phyloP scores from a whole-genome alignment of 176 grass and related monocot genomes.

The Metroxylon sagu region DNA sequence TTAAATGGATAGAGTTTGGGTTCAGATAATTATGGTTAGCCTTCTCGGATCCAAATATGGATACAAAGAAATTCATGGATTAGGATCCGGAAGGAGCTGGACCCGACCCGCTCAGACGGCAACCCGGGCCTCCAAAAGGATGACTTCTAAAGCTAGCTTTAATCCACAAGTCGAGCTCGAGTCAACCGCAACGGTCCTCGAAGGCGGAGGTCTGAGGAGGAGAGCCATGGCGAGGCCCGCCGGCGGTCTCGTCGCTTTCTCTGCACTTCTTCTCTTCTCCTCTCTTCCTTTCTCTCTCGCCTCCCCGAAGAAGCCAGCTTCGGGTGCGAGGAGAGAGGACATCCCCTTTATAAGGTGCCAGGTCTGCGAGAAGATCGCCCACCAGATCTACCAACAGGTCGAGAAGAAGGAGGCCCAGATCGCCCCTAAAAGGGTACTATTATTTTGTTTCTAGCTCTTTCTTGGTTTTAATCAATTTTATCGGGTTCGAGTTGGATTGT shows the following conservation, averaged over 20 bases:
- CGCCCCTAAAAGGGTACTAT: slow-evolving; percentile 62
- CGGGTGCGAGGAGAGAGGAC: slow-evolving; percentile 78
- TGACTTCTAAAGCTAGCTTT: too few species aligned
- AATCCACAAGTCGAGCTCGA: too few species aligned
- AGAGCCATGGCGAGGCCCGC: slow-evolving; percentile 9
- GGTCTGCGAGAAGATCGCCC: slow-evolving; percentile 86
- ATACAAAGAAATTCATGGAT: too few species aligned
- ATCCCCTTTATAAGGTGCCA: slow-evolving; percentile 89
- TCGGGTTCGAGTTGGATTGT: not conserved
- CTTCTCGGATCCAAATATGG: too few species aligned
- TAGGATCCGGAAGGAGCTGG: too few species aligned
- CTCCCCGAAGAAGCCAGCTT: slow-evolving; percentile 39
- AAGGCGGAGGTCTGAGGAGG: too few species aligned
- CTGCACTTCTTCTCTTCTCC: slow-evolving; percentile 21
- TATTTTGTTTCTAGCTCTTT: not conserved
- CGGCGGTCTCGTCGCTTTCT: slow-evolving; percentile 1
- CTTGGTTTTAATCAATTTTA: not conserved
- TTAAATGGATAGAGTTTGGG: too few species aligned
- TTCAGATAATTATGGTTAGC: too few species aligned
- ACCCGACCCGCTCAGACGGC: too few species aligned
- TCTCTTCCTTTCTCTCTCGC: slow-evolving; percentile 7
- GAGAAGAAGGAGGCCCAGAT: slow-evolving; percentile 44
- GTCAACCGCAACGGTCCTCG: too few species aligned
- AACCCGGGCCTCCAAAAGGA: too few species aligned
- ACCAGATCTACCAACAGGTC: slow-evolving; percentile 71